phyloP scores from a whole-genome alignment of 1,284 basidiomycete genomes.

The Pseudozyma thailandica region DNA sequence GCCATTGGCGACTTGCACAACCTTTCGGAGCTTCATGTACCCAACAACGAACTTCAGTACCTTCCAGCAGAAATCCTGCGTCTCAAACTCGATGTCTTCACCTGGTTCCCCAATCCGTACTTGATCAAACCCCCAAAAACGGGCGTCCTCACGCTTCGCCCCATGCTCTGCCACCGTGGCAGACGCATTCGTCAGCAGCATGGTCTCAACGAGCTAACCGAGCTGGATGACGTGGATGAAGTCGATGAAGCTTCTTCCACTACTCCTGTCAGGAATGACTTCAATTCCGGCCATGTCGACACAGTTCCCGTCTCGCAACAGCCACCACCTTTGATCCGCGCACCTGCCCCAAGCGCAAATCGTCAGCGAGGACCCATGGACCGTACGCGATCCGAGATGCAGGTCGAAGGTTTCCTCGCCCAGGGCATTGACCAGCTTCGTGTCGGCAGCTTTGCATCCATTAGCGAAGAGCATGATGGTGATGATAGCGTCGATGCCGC shows the following conservation, averaged over 20 bases:
- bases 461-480: slow-evolving; percentile 16
- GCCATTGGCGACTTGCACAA: slow-evolving; percentile 62
- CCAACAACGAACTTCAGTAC: slow-evolving; percentile 57
- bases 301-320: slow-evolving; percentile 12
- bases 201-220: slow-evolving; percentile 11
- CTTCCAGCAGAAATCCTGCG: slow-evolving; percentile 64
- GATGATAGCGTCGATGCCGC: slow-evolving; percentile 18
- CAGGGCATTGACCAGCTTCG: slow-evolving; percentile 38
- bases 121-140: slow-evolving; percentile 39
- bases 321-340: slow-evolving; percentile 40
- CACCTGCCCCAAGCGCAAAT: slow-evolving; percentile 10
- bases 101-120: slow-evolving; percentile 63
- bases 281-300: background rate
- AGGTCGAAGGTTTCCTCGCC: slow-evolving; percentile 48
- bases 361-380: slow-evolving; percentile 25
- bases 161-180: slow-evolving; percentile 30
- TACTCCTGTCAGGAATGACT: slow-evolving; percentile 21
- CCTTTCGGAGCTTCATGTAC: slow-evolving; percentile 61
- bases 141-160: slow-evolving; percentile 33
- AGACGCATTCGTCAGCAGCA: slow-evolving; percentile 20
- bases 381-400: slow-evolving; percentile 42
- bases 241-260: slow-evolving; percentile 27
- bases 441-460: slow-evolving; percentile 22
- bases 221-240: slow-evolving; percentile 26
- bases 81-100: slow-evolving; percentile 58